phyloP scores from a whole-genome alignment of 1,139 yeast species.

The Candida sanyaensis region DNA sequence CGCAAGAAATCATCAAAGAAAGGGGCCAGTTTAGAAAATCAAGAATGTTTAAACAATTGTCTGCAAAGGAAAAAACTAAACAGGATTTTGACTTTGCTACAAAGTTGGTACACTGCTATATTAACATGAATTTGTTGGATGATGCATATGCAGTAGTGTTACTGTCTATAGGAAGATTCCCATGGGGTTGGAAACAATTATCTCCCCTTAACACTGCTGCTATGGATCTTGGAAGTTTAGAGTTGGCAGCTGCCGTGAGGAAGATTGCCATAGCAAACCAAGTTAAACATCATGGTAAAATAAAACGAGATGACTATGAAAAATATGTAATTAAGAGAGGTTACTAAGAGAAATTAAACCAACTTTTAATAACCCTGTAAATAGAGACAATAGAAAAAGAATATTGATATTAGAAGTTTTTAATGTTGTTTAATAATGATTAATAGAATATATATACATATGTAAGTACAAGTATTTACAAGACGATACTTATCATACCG shows the following conservation, averaged over 20 bases:
- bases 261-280: constrained; percentile 37
- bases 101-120: constrained; percentile 57
- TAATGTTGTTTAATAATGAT: neutral
- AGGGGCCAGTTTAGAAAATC: constrained; percentile 74
- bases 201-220: constrained; percentile 50
- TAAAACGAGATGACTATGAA: constrained; percentile 34
- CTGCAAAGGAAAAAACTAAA: constrained; percentile 39
- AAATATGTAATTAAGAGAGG: constrained; percentile 35
- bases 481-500: constrained; percentile 30
- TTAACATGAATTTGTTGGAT: constrained; percentile 51
- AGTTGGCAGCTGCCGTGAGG: constrained; percentile 36
- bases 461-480: constrained; percentile 9
- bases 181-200: constrained; percentile 68
- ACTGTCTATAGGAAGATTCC: constrained; percentile 67
- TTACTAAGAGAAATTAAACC: constrained; percentile 17
- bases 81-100: constrained; percentile 72
- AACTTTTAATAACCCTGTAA: neutral
- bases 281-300: constrained; percentile 40
- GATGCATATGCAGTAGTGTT: constrained; percentile 72
- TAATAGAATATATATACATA: constrained; percentile 2
- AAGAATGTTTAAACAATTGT: constrained; percentile 39
- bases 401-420: neutral
- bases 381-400: neutral
- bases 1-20: constrained; percentile 71
- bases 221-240: constrained; percentile 49